Base-by-base conservation (phyloP, 192 early-diverging fungal genomes). In the Diversispora epigaea region DNA sequence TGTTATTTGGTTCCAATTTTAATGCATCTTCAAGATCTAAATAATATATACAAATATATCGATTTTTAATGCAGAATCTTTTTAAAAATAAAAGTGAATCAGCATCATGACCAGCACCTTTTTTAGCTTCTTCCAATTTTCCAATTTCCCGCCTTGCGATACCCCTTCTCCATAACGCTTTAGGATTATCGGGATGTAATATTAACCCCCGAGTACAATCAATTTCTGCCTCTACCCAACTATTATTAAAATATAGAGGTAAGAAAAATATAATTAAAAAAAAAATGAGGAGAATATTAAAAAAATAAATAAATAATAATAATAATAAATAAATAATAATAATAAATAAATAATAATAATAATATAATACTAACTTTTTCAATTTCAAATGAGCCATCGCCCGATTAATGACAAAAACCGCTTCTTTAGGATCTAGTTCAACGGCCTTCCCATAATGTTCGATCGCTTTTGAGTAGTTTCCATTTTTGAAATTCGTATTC, bases 371-470 rank as follows among this genome's bases (percentile, higher is more conserved):
- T 64, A 84, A 92, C 84, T 82, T 83, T 9, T 89, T 76, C 21
- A 93, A 73, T 77, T 95, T 97, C 21, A 97, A 76, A 50, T 90
- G 79, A 7, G 92, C 91, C 90, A 95, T 91, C 3, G 95, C 93
- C 22, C 93, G 87, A 78, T 96, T 96, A 22, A 92, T 84, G 32
- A 82, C 80, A 14, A 85, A 80, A 0, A 91, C 84, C 1, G 89
- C 70, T 60, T 86, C 88, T 56, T 80, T 82, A 9, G 85, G 83
- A 73, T 94, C 88, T 9, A 87, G 70, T 15, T 83, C 76, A 60
- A 95, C 89, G 58, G 87, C 86, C 45, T 83, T 81, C 6, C 87
- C 82, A 82, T 94, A 95, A 58, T 86, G 81, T 15, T 77, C 77
- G 47, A 90, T 73, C 7, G 94, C 93, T 14, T 80, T 67, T 1